Evolutionary conservation across 2,329 filamentous ascomycete genomes (phyloP).

Genomic region (Chaetothyriales sp.): DNA sequence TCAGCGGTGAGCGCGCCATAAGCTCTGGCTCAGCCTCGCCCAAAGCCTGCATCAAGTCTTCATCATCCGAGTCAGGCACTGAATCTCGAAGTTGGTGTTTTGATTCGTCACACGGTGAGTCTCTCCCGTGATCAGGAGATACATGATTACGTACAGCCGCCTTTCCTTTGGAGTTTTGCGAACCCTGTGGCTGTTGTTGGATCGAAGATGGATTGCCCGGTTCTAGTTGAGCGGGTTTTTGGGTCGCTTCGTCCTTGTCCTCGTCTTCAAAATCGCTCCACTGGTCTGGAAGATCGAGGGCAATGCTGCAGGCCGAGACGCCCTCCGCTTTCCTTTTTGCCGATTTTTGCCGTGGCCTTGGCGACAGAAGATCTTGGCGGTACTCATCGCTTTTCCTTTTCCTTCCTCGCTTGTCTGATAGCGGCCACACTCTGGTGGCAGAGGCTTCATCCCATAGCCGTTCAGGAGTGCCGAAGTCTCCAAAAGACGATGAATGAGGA

Average conservation of each 20-base stretch:
- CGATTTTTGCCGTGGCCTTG: background rate
- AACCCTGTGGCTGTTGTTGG: background rate
- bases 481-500: constrained; percentile 26
- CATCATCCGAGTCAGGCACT: constrained; percentile 12
- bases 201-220: background rate
- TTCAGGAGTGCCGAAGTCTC: constrained; percentile 29
- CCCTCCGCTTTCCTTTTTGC: background rate
- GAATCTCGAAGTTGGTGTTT: background rate
- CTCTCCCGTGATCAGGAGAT: background rate
- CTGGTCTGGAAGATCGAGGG: background rate
- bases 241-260: background rate
- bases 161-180: background rate
- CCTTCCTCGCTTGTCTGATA: constrained; percentile 27
- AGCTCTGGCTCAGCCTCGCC: background rate
- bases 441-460: constrained; percentile 32
- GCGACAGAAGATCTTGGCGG: constrained; percentile 8
- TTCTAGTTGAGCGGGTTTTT: background rate
- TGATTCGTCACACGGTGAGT: background rate
- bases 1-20: background rate
- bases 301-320: too few relatives aligned
- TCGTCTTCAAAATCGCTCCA: constrained; percentile 11
- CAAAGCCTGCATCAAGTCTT: constrained; percentile 1
- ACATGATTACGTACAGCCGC: background rate
- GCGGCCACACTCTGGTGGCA: constrained; percentile 25
- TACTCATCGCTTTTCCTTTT: constrained; percentile 39